These are phyloP conservation scores for Oidium heveae DNA, from an alignment of 2,329 filamentous ascomycete species.

Conservation along the genomic window DNA sequence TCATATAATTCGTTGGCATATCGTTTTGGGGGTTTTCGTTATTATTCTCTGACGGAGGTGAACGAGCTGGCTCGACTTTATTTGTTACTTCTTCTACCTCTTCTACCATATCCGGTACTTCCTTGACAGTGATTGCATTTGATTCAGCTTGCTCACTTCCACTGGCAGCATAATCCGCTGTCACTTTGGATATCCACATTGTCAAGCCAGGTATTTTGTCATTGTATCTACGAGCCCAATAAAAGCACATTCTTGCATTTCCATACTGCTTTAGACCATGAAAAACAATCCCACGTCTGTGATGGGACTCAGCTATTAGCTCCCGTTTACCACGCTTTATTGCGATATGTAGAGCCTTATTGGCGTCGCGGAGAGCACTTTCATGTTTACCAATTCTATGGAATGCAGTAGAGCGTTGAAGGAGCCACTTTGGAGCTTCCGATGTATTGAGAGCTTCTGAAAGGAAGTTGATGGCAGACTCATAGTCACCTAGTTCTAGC, in stretches of 20 bases:
- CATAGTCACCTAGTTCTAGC: slow-evolving; percentile 35
- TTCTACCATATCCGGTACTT: slow-evolving; percentile 23
- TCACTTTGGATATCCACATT: slow-evolving; percentile 33
- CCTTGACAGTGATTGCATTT: slow-evolving; percentile 20
- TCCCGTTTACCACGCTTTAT: slow-evolving; percentile 45
- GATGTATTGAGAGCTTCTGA: slow-evolving; percentile 44
- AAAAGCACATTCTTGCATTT: slow-evolving; percentile 48
- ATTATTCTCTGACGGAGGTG: too few species aligned
- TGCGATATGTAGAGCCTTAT: slow-evolving; percentile 36
- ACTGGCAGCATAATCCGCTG: slow-evolving; percentile 23
- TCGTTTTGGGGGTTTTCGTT: too few species aligned
- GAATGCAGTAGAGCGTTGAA: slow-evolving; percentile 59
- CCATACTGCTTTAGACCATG: slow-evolving; percentile 45
- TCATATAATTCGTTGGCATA: too few species aligned
- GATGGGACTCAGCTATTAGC: slow-evolving; percentile 56
- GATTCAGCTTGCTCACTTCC: slow-evolving; percentile 22
- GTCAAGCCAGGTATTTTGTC: slow-evolving; percentile 24
- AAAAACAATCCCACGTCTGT: slow-evolving; percentile 52
- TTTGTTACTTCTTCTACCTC: too few species aligned
- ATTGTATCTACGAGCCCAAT: slow-evolving; percentile 26
- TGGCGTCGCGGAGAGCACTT: slow-evolving; percentile 43
- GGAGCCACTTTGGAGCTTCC: slow-evolving; percentile 52
- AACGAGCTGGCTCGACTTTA: neutral
- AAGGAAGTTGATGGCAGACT: slow-evolving; percentile 40
- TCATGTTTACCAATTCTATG: slow-evolving; percentile 34